Percentiles rank a stretch among this genome's conserved stretches.
These are phyloP conservation scores for Bonnemaisonia californica DNA, from an alignment of 31 red algal species.

Conservation along the genomic window DNA sequence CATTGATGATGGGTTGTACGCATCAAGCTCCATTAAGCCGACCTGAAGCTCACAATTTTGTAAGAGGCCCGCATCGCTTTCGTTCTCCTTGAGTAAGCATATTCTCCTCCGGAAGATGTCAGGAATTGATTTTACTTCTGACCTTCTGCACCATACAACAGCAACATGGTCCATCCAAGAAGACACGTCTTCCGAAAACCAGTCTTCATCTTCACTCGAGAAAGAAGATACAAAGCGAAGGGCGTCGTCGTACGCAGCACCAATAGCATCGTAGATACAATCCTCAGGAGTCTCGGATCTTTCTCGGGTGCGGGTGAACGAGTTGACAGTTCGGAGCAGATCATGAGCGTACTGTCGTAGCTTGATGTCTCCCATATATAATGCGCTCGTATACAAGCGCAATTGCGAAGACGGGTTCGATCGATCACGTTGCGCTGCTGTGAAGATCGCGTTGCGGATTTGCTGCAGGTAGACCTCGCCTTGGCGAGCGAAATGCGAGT, in stretches of 20 bases:
- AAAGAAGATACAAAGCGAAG: conserved; percentile 21
- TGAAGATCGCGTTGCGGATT: conserved; percentile 17
- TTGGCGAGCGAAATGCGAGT: not conserved
- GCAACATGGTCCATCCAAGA: conserved; percentile 55
- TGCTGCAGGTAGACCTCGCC: conserved; percentile 11
- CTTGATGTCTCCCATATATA: conserved; percentile 34
- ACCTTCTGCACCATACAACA: conserved; percentile 37
- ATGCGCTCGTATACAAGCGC: conserved; percentile 13
- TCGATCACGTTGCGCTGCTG: not conserved
- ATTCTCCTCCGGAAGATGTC: conserved; percentile 34
- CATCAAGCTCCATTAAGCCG: conserved; percentile 9
- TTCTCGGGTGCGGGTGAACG: conserved; percentile 20
- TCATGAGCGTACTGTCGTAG: conserved; percentile 38
- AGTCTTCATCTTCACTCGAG: conserved; percentile 22
- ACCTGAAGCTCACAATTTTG: conserved; percentile 26
- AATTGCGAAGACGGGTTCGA: conserved; percentile 25
- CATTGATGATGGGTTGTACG: not conserved
- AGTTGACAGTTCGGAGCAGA: conserved; percentile 34
- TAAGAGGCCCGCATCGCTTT: conserved; percentile 11
- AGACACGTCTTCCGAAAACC: conserved; percentile 58
- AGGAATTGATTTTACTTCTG: conserved; percentile 13
- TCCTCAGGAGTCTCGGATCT: not conserved
- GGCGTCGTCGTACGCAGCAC: conserved; percentile 32
- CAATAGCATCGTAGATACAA: conserved; percentile 7
- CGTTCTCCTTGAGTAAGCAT: not conserved